Percentiles rank a stretch among this genome's conserved stretches.
phyloP scores from a whole-genome alignment of 2,329 filamentous ascomycete genomes.

The Didymella lethalis region DNA sequence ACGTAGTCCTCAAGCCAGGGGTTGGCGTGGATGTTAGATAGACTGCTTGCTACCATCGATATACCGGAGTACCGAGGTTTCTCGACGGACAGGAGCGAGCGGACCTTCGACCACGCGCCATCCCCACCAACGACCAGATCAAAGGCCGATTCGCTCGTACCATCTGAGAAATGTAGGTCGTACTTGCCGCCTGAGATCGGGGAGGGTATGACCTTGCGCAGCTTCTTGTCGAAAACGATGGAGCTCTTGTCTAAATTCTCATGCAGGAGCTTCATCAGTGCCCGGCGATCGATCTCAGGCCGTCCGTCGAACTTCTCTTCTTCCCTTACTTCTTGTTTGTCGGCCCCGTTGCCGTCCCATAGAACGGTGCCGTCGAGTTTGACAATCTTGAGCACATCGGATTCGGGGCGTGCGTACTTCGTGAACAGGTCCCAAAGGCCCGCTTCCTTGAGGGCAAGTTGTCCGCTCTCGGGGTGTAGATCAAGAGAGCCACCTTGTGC shows the following conservation, averaged over 20 bases:
- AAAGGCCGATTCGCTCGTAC: slow-evolving; percentile 46
- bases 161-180: slow-evolving; percentile 44
- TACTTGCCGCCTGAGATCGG: slow-evolving; percentile 21
- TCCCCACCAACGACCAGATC: slow-evolving; percentile 59
- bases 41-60: slow-evolving; percentile 53
- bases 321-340: slow-evolving; percentile 51
- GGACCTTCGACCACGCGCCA: slow-evolving; percentile 56
- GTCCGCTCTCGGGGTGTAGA: slow-evolving; percentile 61
- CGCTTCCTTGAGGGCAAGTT: slow-evolving; percentile 61
- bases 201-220: slow-evolving; percentile 49
- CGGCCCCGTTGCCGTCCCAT: slow-evolving; percentile 38
- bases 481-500: slow-evolving; percentile 55
- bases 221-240: slow-evolving; percentile 39
- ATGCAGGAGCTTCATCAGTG: slow-evolving; percentile 46
- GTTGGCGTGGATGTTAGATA: slow-evolving; percentile 56
- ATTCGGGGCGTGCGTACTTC: slow-evolving; percentile 61
- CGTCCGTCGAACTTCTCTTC: slow-evolving; percentile 38
- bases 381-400: slow-evolving; percentile 59
- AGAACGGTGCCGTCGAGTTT: slow-evolving; percentile 47
- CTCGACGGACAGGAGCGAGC: slow-evolving; percentile 39
- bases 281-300: slow-evolving; percentile 61
- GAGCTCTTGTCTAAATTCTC: slow-evolving; percentile 55
- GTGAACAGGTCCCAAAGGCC: slow-evolving; percentile 60
- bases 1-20: slow-evolving; percentile 55
- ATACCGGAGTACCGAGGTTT: slow-evolving; percentile 59